phyloP scores from a whole-genome alignment of 495 filamentous ascomycete genomes.

The Cairneyella variabilis region DNA sequence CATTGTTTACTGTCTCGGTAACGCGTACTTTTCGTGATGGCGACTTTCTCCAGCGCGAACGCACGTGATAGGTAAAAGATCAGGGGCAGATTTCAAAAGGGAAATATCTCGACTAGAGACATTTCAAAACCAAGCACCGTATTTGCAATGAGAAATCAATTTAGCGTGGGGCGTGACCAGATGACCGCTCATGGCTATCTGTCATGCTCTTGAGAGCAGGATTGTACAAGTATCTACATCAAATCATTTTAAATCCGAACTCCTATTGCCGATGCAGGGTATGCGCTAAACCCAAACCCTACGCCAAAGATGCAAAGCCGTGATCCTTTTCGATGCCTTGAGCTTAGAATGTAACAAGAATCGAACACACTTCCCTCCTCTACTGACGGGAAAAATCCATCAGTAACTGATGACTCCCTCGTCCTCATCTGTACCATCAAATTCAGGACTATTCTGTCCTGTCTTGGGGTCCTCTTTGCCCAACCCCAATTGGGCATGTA shows the following conservation, averaged over 20 bases:
- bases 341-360: not conserved
- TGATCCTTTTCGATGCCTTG: not conserved
- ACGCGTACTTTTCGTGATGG: not conserved
- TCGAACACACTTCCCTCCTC: not conserved
- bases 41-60: no score
- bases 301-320: slow-evolving; percentile 8
- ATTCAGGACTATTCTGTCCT: not conserved
- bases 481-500: slow-evolving; percentile 25
- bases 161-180: no score
- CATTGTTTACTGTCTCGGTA: not conserved
- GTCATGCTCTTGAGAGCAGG: slow-evolving; percentile 3
- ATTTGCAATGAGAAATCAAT: no score
- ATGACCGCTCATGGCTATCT: no score
- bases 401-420: slow-evolving; percentile 24
- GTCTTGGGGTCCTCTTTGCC: not conserved
- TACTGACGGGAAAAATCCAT: not conserved
- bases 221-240: not conserved
- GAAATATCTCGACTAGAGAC: no score
- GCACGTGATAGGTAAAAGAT: no score
- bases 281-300: slow-evolving; percentile 10
- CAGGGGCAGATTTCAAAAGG: no score
- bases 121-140: no score
- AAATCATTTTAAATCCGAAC: not conserved
- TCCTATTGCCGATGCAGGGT: slow-evolving; percentile 9
- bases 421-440: slow-evolving; percentile 11